Percentiles rank a stretch among this genome's conserved stretches.
These are phyloP conservation scores for Ascochyta clinopodiicola DNA, from an alignment of 2,329 filamentous ascomycete species.

Conservation along the genomic window DNA sequence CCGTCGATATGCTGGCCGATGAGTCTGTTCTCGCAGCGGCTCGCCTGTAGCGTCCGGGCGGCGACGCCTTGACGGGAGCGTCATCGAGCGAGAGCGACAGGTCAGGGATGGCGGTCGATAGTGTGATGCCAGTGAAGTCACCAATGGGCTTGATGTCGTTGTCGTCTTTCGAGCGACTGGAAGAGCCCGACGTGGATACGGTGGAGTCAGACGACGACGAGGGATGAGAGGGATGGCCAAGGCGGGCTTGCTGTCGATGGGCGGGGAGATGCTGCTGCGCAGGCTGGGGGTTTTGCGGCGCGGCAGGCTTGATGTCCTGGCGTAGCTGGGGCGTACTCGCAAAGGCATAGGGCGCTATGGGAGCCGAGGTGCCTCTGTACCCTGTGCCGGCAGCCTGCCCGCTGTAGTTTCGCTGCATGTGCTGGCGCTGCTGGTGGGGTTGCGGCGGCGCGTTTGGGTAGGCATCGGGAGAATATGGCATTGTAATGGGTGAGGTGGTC, in stretches of 20 bases:
- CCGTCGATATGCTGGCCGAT: constrained; percentile 43
- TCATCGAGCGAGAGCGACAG: constrained; percentile 63
- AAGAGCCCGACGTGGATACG: constrained; percentile 58
- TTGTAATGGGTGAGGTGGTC: constrained; percentile 56
- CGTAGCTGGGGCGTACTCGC: constrained; percentile 61
- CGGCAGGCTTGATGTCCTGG: constrained; percentile 62
- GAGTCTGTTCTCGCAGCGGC: constrained; percentile 63
- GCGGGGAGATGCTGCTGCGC: constrained; percentile 39
- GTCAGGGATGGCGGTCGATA: constrained; percentile 61
- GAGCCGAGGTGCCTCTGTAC: constrained; percentile 53
- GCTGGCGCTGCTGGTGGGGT: constrained; percentile 40
- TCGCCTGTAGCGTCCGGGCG: constrained; percentile 80
- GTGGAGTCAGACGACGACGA: constrained; percentile 53
- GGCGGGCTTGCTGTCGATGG: constrained; percentile 33
- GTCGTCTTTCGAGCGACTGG: constrained; percentile 62
- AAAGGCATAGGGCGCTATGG: constrained; percentile 59
- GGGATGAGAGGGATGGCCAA: constrained; percentile 47
- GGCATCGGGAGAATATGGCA: constrained; percentile 59
- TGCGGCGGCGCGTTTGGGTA: constrained; percentile 51
- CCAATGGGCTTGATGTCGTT: constrained; percentile 49
- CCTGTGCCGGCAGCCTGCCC: constrained; percentile 46
- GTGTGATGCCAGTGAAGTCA: constrained; percentile 54
- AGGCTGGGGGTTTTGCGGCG: constrained; percentile 58
- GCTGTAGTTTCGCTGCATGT: constrained; percentile 52
- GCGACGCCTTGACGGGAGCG: constrained; percentile 69